Percentiles rank a stretch among this genome's conserved stretches.
phyloP scores from a whole-genome alignment of 352 stramenopile genomes.

The Pilasporangium apinafurcum region DNA sequence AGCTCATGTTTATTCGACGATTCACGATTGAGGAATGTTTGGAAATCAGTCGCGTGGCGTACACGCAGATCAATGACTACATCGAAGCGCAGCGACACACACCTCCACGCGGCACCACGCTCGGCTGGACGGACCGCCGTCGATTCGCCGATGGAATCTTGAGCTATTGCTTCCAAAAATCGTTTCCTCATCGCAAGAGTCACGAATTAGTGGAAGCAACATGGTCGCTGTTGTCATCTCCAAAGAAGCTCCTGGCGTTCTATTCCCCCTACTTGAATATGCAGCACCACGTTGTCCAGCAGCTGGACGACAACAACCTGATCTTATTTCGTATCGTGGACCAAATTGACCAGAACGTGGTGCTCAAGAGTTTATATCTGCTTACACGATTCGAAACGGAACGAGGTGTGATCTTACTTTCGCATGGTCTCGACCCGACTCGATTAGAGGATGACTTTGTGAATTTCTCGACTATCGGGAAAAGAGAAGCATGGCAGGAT shows the following conservation, averaged over 20 bases:
- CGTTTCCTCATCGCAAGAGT: conserved; percentile 18
- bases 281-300: conserved; percentile 21
- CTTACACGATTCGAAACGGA: conserved; percentile 43
- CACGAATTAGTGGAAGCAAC: conserved; percentile 17
- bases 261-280: conserved; percentile 42
- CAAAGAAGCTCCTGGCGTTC: conserved; percentile 15
- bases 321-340: conserved; percentile 33
- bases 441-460: conserved; percentile 31
- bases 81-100: conserved; percentile 28
- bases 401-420: conserved; percentile 26
- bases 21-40: conserved; percentile 39
- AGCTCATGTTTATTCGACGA: conserved; percentile 25
- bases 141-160: conserved; percentile 14
- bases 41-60: conserved; percentile 28
- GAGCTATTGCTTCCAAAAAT: conserved; percentile 37
- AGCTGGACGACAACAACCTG: conserved; percentile 33
- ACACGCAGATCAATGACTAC: conserved; percentile 23
- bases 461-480: conserved; percentile 23
- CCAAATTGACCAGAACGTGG: conserved; percentile 27
- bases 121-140: conserved; percentile 37
- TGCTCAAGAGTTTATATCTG: conserved; percentile 34
- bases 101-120: conserved; percentile 17
- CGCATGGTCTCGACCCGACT: conserved; percentile 22
- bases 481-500: conserved; percentile 35
- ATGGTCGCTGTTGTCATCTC: conserved; percentile 22